A percentile compares a stretch with the other conserved stretches of the same genome.
phyloP scores from a whole-genome alignment of 306 rosid species.

The Cucurbita maxima region DNA sequence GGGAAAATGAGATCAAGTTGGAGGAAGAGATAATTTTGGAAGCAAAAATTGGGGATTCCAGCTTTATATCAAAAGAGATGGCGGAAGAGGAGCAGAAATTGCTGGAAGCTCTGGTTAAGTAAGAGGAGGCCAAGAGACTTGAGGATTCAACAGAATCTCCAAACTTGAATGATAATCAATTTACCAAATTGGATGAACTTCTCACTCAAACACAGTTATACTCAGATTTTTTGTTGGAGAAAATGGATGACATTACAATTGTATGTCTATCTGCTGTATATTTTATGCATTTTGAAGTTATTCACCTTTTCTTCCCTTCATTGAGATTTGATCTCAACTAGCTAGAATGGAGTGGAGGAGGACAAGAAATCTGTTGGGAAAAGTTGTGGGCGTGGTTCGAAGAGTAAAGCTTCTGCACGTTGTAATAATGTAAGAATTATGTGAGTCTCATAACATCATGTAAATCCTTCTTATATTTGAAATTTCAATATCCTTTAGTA shows the following conservation, averaged over 20 bases:
- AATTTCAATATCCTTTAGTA: not conserved
- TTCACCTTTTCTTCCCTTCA: not conserved
- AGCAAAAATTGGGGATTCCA: conserved; percentile 27
- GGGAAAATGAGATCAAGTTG: conserved; percentile 20
- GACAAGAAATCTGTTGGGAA: conserved; percentile 24
- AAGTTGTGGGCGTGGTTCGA: conserved; percentile 46
- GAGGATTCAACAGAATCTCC: conserved; percentile 17
- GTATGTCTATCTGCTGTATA: conserved; percentile 20
- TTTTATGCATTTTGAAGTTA: not conserved
- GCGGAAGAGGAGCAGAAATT: conserved; percentile 51
- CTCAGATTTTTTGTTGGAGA: conserved; percentile 75
- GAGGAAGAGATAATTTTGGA: conserved; percentile 23
- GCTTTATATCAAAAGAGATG: conserved; percentile 26
- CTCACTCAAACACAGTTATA: conserved; percentile 69
- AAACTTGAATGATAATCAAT: conserved; percentile 42
- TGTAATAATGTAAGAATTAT: conserved; percentile 47
- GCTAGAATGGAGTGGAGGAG: conserved; percentile 41
- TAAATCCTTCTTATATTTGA: not conserved
- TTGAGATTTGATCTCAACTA: conserved; percentile 11
- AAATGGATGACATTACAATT: conserved; percentile 77
- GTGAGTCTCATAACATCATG: not conserved
- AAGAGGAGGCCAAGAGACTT: conserved; percentile 28
- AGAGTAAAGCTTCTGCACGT: conserved; percentile 51
- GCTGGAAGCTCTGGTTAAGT: conserved; percentile 39
- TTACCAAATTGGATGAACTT: conserved; percentile 81